These are phyloP conservation scores for Alternaria brassicicola DNA, from an alignment of 2,329 filamentous ascomycete species.

Conservation along the genomic window DNA sequence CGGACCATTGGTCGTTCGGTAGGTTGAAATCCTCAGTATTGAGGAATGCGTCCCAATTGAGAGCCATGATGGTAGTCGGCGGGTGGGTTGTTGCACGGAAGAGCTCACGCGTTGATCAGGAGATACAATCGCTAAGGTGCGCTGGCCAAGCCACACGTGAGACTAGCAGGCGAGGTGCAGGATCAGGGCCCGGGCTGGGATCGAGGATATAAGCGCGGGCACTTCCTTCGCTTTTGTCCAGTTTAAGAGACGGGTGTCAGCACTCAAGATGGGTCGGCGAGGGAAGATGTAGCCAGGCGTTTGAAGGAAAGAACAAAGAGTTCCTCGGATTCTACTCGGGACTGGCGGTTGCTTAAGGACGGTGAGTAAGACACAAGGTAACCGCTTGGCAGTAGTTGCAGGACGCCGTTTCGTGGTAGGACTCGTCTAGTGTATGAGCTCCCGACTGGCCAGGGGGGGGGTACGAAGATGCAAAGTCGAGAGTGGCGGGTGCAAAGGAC, in stretches of 20 bases:
- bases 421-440: slow-evolving; percentile 4
- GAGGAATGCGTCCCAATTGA: slow-evolving; percentile 50
- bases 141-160: slow-evolving; percentile 32
- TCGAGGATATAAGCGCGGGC: slow-evolving; percentile 35
- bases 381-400: slow-evolving; percentile 25
- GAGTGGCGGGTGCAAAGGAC: slow-evolving; percentile 19
- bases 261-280: slow-evolving; percentile 1
- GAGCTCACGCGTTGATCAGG: slow-evolving; percentile 48
- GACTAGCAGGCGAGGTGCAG: slow-evolving; percentile 29
- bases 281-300: slow-evolving; percentile 5
- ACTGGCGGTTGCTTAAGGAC: slow-evolving; percentile 26
- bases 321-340: not conserved
- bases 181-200: slow-evolving; percentile 22
- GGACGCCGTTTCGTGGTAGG: slow-evolving; percentile 6
- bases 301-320: too few relatives aligned
- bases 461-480: slow-evolving; percentile 13
- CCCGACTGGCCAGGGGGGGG: slow-evolving; percentile 15
- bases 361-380: slow-evolving; percentile 23
- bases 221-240: slow-evolving; percentile 15
- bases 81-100: slow-evolving; percentile 36
- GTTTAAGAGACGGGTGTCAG: slow-evolving; percentile 3
- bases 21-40: slow-evolving; percentile 46
- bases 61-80: slow-evolving; percentile 43
- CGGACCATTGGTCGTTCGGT: slow-evolving; percentile 48
- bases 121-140: slow-evolving; percentile 38